These are phyloP conservation scores for Colletotrichum trifolii DNA, from an alignment of 2,329 filamentous ascomycete genomes.

Conservation along the genomic window DNA sequence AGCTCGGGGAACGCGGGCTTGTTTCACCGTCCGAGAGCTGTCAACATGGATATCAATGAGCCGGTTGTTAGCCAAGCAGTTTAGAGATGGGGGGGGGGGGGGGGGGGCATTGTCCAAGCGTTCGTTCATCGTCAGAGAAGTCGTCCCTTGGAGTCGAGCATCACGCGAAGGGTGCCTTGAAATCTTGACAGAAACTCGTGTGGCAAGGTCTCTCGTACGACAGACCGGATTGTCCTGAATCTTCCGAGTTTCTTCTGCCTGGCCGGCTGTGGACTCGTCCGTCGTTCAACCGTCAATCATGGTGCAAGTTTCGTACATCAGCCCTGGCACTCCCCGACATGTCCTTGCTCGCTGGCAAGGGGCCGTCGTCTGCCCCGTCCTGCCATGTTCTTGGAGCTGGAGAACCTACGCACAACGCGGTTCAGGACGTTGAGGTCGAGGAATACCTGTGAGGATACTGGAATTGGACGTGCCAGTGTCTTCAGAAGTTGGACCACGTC, in stretches of 20 bases:
- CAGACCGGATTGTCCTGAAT: too few relatives aligned
- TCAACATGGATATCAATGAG: neutral
- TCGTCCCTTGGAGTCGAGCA: neutral
- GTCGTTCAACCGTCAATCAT: neutral
- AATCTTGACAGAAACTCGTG: neutral
- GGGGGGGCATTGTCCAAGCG: slow-evolving; percentile 26
- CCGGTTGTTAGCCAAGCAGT: too few relatives aligned
- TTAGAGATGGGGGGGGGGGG: neutral
- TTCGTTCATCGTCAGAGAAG: neutral
- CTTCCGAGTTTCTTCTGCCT: too few relatives aligned
- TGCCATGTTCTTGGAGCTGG: neutral
- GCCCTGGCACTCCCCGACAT: neutral
- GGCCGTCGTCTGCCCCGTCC: neutral
- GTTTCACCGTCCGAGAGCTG: slow-evolving; percentile 6
- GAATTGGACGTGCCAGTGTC: neutral
- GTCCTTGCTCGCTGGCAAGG: neutral
- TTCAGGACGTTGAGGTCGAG: neutral
- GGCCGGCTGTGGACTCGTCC: neutral
- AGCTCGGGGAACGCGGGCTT: slow-evolving; percentile 6
- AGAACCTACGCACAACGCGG: neutral
- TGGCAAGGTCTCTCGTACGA: too few relatives aligned
- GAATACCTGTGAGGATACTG: neutral
- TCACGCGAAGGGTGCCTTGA: neutral
- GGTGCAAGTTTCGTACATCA: neutral
- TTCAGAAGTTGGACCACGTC: too few relatives aligned